Percentiles rank a stretch among this genome's conserved stretches.
phyloP scores from a whole-genome alignment of 495 filamentous ascomycete species.

The Penicillium flavigenum region DNA sequence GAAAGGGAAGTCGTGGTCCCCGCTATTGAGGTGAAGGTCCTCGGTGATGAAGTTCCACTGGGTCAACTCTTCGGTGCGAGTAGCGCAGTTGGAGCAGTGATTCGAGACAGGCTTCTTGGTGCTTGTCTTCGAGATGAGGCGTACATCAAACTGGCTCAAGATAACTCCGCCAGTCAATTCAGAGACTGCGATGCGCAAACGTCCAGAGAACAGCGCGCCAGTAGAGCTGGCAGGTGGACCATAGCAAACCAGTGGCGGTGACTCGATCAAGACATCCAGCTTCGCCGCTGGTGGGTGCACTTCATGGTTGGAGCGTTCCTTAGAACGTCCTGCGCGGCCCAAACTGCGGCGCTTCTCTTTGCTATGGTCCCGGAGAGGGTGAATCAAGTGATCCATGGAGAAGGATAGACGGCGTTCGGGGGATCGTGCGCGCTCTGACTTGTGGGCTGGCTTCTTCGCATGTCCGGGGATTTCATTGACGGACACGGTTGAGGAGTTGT shows the following conservation, averaged over 20 bases:
- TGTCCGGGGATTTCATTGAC: conserved; percentile 41
- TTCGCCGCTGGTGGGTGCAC: conserved; percentile 47
- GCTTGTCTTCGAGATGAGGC: conserved; percentile 61
- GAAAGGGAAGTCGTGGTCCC: conserved; percentile 83
- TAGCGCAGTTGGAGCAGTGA: conserved; percentile 75
- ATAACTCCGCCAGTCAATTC: conserved; percentile 55
- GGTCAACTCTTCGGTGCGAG: conserved; percentile 66
- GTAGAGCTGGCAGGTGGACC: conserved; percentile 71
- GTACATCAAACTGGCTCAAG: conserved; percentile 69
- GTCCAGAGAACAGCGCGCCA: conserved; percentile 85
- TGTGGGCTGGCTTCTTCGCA: conserved; percentile 37
- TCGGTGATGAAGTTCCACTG: conserved; percentile 76
- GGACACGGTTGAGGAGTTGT: conserved; percentile 43
- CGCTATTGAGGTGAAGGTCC: conserved; percentile 59
- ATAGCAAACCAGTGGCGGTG: conserved; percentile 83
- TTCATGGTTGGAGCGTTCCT: conserved; percentile 37
- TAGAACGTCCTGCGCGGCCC: conserved; percentile 40
- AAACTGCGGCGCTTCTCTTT: conserved; percentile 46
- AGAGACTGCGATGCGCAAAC: conserved; percentile 68
- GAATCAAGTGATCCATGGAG: conserved; percentile 47
- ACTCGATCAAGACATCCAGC: conserved; percentile 79
- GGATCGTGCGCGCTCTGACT: conserved; percentile 36
- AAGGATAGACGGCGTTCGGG: conserved; percentile 48
- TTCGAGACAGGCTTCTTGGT: conserved; percentile 75
- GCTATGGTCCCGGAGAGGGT: conserved; percentile 45